A percentile compares a stretch with the other conserved stretches of the same genome.
These are phyloP conservation scores for Starmerella sp. DNA, from an alignment of 805 yeast species.

Conservation along the genomic window DNA sequence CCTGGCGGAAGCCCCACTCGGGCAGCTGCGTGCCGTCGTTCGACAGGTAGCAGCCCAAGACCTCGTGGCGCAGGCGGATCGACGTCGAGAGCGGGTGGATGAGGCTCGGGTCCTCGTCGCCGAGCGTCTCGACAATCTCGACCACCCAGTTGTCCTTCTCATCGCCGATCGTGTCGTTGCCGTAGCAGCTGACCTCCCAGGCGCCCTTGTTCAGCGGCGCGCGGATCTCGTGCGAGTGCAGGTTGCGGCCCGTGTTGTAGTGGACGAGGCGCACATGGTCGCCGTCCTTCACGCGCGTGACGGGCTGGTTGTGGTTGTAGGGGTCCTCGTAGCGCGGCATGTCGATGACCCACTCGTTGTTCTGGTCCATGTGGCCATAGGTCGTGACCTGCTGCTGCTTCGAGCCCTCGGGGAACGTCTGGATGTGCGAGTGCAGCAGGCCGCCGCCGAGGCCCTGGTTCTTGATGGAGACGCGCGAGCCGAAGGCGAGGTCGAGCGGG, in stretches of 20 bases:
- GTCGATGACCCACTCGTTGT: conserved; percentile 77
- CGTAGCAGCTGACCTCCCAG: conserved; percentile 90
- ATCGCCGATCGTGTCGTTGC: conserved; percentile 65
- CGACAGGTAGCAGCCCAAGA: conserved; percentile 88
- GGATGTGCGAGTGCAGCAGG: conserved; percentile 70
- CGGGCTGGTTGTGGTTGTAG: conserved; percentile 33
- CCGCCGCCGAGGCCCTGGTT: conserved; percentile 71
- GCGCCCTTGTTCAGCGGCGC: conserved; percentile 88
- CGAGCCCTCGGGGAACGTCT: conserved; percentile 75
- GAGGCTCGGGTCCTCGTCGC: conserved; percentile 39
- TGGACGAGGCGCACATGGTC: conserved; percentile 73
- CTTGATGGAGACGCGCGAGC: conserved; percentile 63
- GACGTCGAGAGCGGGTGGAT: conserved; percentile 61
- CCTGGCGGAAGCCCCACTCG: conserved; percentile 96
- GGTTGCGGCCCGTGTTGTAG: conserved; percentile 61
- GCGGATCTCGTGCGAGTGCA: conserved; percentile 90
- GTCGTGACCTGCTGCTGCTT: conserved; percentile 95
- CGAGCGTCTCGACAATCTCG: conserved; percentile 52
- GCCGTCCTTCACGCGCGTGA: conserved; percentile 43
- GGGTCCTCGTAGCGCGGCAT: conserved; percentile 30
- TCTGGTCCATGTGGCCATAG: conserved; percentile 38
- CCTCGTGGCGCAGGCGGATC: conserved; percentile 66
- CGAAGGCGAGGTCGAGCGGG: conserved; percentile 60
- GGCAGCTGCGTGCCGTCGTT: conserved; percentile 75
- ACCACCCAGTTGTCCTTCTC: conserved; percentile 83